Evolutionary conservation across 345 rosid species (phyloP).

Genomic region (Eucalyptus melliodora): DNA sequence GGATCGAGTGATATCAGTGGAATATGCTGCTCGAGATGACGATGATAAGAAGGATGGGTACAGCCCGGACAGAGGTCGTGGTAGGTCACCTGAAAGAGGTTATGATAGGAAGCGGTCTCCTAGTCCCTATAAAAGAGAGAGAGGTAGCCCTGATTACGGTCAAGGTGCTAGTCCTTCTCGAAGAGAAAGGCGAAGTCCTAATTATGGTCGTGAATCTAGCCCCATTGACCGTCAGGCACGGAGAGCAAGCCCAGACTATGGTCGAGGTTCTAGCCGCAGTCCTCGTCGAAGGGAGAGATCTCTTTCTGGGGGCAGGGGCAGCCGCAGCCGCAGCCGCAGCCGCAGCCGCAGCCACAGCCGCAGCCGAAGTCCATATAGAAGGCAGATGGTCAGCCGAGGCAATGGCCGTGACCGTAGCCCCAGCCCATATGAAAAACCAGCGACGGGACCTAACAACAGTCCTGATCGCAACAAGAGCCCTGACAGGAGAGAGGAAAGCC

Average conservation of each 20-base stretch:
- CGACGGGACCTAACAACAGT: conserved; percentile 19
- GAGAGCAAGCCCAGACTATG: conserved; percentile 52
- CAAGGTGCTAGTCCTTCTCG: conserved; percentile 60
- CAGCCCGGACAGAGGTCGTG: conserved; percentile 68
- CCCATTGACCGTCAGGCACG: conserved; percentile 44
- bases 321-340: conserved; percentile 4
- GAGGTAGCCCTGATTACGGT: conserved; percentile 91
- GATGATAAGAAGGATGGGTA: conserved; percentile 57
- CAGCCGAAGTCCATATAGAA: conserved; percentile 30
- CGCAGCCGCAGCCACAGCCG: conserved; percentile 5
- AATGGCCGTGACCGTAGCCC: conserved; percentile 9
- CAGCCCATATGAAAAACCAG: conserved; percentile 29
- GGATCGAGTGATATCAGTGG: conserved; percentile 87
- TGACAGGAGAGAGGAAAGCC: conserved; percentile 29
- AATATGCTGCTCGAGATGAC: conserved; percentile 89
- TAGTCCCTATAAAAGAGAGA: conserved; percentile 72
- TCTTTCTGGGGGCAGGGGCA: conserved; percentile 19
- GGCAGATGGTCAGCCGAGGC: conserved; percentile 28
- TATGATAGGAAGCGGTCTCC: conserved; percentile 56
- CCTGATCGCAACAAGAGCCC: conserved; percentile 21
- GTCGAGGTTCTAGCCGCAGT: conserved; percentile 25
- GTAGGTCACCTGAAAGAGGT: conserved; percentile 65
- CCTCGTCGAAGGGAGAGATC: conserved; percentile 30
- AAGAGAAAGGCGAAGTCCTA: conserved; percentile 66
- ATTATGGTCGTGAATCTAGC: conserved; percentile 61